Evolutionary conservation across 2,329 filamentous ascomycete genomes (phyloP).

Genomic region (Diplodia intermedia): DNA sequence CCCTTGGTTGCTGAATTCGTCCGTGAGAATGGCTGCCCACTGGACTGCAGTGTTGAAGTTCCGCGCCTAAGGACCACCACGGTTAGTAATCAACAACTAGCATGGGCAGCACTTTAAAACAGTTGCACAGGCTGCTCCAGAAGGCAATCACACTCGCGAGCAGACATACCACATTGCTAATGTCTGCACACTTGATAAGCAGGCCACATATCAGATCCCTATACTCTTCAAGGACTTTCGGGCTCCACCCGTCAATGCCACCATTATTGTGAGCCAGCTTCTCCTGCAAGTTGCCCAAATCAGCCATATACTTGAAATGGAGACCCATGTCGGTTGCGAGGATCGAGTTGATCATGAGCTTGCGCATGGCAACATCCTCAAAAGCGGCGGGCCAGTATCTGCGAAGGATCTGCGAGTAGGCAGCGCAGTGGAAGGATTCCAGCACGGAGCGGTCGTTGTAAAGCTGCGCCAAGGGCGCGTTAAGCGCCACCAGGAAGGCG

Average conservation of each 20-base stretch:
- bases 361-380: constrained; percentile 78
- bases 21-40: constrained; percentile 94
- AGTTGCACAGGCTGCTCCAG: background rate
- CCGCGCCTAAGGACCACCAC: constrained; percentile 67
- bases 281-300: constrained; percentile 79
- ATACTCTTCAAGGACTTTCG: constrained; percentile 76
- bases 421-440: constrained; percentile 96
- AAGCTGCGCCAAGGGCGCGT: constrained; percentile 89
- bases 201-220: constrained; percentile 85
- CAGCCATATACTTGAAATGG: constrained; percentile 96
- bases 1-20: constrained; percentile 92
- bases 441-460: constrained; percentile 98
- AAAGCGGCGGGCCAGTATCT: constrained; percentile 89
- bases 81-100: constrained; percentile 34
- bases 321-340: constrained; percentile 96
- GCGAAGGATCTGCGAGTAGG: constrained; percentile 93
- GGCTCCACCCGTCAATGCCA: constrained; percentile 74
- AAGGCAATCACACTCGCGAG: constrained; percentile 11
- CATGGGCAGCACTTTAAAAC: background rate
- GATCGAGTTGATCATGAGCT: constrained; percentile 96
- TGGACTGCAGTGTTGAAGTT: constrained; percentile 80
- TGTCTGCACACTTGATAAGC: constrained; percentile 97
- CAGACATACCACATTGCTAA: constrained; percentile 89
- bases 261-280: constrained; percentile 72
- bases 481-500: constrained; percentile 89